These are phyloP conservation scores for Arctium minus DNA, from an alignment of 129 eudicot genomes.

Conservation along the genomic window DNA sequence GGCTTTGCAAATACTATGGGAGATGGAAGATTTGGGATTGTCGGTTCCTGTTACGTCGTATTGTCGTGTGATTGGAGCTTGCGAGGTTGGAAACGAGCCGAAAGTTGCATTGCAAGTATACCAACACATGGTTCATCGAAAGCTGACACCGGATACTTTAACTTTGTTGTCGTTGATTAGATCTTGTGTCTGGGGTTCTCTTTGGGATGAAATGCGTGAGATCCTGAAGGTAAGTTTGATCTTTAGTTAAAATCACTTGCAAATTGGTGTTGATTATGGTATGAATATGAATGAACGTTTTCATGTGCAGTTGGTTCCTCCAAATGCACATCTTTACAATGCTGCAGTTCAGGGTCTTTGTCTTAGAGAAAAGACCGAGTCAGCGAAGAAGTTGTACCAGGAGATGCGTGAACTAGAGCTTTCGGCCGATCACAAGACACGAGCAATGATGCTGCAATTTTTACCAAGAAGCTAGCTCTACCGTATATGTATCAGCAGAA, in stretches of 20 bases:
- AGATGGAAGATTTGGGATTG: constrained; percentile 63
- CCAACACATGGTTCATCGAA: constrained; percentile 72
- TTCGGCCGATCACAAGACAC: constrained; percentile 79
- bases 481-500: neutral
- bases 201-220: constrained; percentile 69
- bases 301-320: constrained; percentile 44
- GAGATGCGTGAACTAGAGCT: constrained; percentile 68
- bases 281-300: neutral
- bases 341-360: constrained; percentile 85
- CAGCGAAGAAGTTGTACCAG: constrained; percentile 60
- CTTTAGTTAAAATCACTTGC: neutral
- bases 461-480: constrained; percentile 30
- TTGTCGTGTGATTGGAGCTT: constrained; percentile 83
- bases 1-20: constrained; percentile 77
- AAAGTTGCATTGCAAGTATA: constrained; percentile 69
- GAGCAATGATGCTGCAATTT: constrained; percentile 85
- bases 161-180: constrained; percentile 68
- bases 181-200: constrained; percentile 84
- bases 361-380: constrained; percentile 47
- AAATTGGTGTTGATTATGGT: neutral
- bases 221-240: constrained; percentile 52
- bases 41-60: constrained; percentile 58
- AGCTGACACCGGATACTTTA: constrained; percentile 65
- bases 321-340: constrained; percentile 74
- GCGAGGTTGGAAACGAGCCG: constrained; percentile 83